These are phyloP conservation scores for Cercospora sesami DNA, from an alignment of 2,329 filamentous ascomycete genomes.

Conservation along the genomic window DNA sequence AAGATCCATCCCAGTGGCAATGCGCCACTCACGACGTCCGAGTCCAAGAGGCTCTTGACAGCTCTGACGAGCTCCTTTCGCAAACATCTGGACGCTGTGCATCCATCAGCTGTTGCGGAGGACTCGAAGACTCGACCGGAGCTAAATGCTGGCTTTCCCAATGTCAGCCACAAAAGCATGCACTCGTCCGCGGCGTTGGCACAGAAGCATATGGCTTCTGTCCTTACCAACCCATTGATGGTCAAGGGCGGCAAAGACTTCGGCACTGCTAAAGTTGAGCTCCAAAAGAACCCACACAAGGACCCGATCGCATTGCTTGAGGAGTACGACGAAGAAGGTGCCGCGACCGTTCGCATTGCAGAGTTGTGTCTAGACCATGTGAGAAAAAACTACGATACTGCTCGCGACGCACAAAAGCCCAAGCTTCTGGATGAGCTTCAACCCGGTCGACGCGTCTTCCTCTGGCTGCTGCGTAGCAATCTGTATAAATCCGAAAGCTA, in stretches of 20 bases:
- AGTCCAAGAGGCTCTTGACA: conserved; percentile 60
- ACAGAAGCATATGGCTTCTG: conserved; percentile 51
- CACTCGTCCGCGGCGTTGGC: conserved; percentile 44
- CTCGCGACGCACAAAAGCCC: conserved; percentile 20
- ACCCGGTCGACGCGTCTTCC: conserved; percentile 33
- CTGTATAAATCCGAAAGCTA: conserved; percentile 26
- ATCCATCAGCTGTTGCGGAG: conserved; percentile 45
- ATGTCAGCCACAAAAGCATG: conserved; percentile 13
- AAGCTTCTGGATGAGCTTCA: conserved; percentile 22
- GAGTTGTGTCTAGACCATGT: conserved; percentile 42
- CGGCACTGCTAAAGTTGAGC: conserved; percentile 32
- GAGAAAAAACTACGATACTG: conserved; percentile 23
- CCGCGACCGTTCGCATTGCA: conserved; percentile 43
- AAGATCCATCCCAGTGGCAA: conserved; percentile 52
- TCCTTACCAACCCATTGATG: conserved; percentile 55
- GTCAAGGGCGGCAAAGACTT: conserved; percentile 20
- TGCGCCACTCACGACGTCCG: conserved; percentile 55
- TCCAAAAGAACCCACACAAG: conserved; percentile 30
- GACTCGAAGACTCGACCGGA: conserved; percentile 12
- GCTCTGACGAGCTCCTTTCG: conserved; percentile 65
- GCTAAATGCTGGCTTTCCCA: neutral
- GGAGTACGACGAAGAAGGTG: conserved; percentile 42
- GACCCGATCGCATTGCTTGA: conserved; percentile 47
- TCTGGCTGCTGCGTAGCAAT: conserved; percentile 34
- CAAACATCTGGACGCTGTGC: conserved; percentile 60